These are phyloP conservation scores for Backusella australiensis DNA, from an alignment of 192 early-diverging fungal genomes.

Conservation along the genomic window DNA sequence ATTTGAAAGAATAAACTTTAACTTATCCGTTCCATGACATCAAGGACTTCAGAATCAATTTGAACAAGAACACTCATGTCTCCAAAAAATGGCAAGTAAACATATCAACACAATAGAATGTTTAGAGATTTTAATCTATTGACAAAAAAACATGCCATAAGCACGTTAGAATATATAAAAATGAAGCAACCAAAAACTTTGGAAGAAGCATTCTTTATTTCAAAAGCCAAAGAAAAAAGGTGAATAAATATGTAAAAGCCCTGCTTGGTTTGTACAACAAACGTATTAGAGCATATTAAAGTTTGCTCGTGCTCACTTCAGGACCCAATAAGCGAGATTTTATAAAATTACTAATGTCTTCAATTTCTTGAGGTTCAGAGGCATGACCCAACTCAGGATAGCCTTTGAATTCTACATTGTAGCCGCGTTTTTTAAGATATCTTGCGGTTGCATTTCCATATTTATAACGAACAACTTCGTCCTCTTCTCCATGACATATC, in stretches of 20 bases:
- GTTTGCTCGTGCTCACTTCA: neutral
- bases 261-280: neutral
- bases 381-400: constrained; percentile 81
- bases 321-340: neutral
- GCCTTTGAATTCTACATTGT: constrained; percentile 68
- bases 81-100: too few species aligned
- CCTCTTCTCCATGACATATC: constrained; percentile 79
- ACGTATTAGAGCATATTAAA: neutral
- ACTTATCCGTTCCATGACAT: too few species aligned
- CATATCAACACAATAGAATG: too few species aligned
- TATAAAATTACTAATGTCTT: constrained; percentile 4
- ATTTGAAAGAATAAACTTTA: too few species aligned
- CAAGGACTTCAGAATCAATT: too few species aligned
- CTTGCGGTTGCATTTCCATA: constrained; percentile 69
- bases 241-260: neutral
- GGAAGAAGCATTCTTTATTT: neutral
- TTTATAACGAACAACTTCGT: constrained; percentile 67
- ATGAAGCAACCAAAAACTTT: too few species aligned
- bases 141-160: too few species aligned
- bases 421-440: constrained; percentile 54
- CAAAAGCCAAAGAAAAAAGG: too few species aligned
- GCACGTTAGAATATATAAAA: too few species aligned
- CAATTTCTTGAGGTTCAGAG: constrained; percentile 19
- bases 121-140: too few species aligned
- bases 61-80: too few species aligned